These are phyloP conservation scores for Coemansia guatemalensis DNA, from an alignment of 192 early-diverging fungal species.

Conservation along the genomic window DNA sequence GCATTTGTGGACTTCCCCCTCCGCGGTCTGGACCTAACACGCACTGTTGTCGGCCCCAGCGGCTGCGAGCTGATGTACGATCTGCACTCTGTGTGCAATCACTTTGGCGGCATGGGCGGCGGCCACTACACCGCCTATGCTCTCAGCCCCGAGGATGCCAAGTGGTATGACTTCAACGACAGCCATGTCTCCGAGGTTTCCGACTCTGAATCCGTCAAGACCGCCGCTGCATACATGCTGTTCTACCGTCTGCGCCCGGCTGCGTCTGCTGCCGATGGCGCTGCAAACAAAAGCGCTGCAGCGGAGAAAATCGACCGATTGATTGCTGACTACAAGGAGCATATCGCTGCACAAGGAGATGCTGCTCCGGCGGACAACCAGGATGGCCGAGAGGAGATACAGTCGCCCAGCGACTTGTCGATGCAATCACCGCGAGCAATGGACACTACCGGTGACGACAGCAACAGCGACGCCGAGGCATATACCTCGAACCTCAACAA, in stretches of 20 bases:
- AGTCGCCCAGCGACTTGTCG: slow-evolving; percentile 6
- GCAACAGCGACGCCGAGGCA: slow-evolving; percentile 10
- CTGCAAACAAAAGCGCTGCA: not conserved
- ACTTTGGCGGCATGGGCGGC: slow-evolving; percentile 79
- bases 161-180: slow-evolving; percentile 87
- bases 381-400: not conserved
- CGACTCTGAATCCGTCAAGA: slow-evolving; percentile 26
- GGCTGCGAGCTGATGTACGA: slow-evolving; percentile 60
- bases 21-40: slow-evolving; percentile 61
- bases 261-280: not conserved
- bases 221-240: slow-evolving; percentile 50
- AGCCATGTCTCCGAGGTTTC: slow-evolving; percentile 56
- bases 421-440: slow-evolving; percentile 19
- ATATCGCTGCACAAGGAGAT: not conserved
- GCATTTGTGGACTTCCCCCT: slow-evolving; percentile 71
- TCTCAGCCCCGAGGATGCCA: slow-evolving; percentile 59
- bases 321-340: slow-evolving; percentile 21
- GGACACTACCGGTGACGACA: slow-evolving; percentile 6
- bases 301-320: slow-evolving; percentile 28
- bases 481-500: not conserved
- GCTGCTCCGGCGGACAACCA: not conserved
- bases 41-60: slow-evolving; percentile 35
- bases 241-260: slow-evolving; percentile 40
- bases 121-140: slow-evolving; percentile 88
- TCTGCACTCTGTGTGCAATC: slow-evolving; percentile 76